Percentiles rank a stretch among this genome's conserved stretches.
phyloP scores from a whole-genome alignment of 1,139 yeast species.

The Pichia sp. region DNA sequence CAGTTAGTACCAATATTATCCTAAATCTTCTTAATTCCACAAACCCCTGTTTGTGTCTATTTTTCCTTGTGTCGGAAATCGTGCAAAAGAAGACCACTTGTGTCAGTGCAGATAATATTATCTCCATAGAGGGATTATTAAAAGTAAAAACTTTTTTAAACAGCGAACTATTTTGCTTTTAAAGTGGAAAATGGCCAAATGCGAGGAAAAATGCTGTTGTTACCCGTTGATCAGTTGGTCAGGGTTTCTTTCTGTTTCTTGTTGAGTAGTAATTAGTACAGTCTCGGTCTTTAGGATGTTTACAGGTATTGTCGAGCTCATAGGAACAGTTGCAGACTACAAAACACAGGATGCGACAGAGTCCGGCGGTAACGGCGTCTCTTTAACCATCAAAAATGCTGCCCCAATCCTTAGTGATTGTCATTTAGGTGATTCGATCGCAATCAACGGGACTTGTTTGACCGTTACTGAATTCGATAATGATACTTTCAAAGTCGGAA shows the following conservation, averaged over 20 bases:
- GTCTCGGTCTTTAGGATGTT: too few species aligned
- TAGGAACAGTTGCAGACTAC: conserved; percentile 58
- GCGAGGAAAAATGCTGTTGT: too few species aligned
- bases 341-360: conserved; percentile 43
- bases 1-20: not conserved
- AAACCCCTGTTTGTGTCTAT: not conserved
- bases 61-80: too few species aligned
- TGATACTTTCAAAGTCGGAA: conserved; percentile 69
- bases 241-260: not conserved
- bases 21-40: not conserved
- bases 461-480: conserved; percentile 83
- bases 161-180: too few species aligned
- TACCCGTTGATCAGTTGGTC: too few species aligned
- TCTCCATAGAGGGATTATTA: too few species aligned
- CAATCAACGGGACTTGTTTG: conserved; percentile 84
- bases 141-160: too few species aligned
- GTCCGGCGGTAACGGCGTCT: conserved; percentile 75
- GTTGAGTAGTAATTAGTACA: too few species aligned
- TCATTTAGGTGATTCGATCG: conserved; percentile 87
- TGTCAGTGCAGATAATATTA: too few species aligned
- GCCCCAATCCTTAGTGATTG: conserved; percentile 64
- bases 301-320: conserved; percentile 85
- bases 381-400: conserved; percentile 62
- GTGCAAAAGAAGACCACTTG: too few species aligned
- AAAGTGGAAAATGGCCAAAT: too few species aligned